These are phyloP conservation scores for Dactylellina drechsleri DNA, from an alignment of 2,329 filamentous ascomycete species.

Conservation along the genomic window DNA sequence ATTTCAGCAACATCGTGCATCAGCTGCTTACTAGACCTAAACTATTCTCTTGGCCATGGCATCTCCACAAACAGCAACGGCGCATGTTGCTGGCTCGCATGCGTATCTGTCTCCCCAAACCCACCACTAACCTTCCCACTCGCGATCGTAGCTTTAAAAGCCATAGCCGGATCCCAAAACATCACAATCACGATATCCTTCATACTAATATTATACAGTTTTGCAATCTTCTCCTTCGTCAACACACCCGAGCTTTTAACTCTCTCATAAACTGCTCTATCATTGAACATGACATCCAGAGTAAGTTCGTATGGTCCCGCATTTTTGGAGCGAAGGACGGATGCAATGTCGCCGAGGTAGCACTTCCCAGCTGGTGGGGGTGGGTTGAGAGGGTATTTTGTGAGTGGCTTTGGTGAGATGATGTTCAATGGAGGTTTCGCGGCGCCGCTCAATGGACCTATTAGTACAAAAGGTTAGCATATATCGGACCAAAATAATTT, in stretches of 20 bases:
- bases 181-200: constrained; percentile 60
- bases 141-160: constrained; percentile 65
- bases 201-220: constrained; percentile 58
- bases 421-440: constrained; percentile 4
- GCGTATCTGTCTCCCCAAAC: constrained; percentile 61
- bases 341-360: constrained; percentile 61
- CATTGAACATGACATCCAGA: constrained; percentile 66
- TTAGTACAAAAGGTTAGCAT: neutral
- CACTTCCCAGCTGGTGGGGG: constrained; percentile 34
- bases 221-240: constrained; percentile 57
- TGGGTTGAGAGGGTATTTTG: constrained; percentile 37
- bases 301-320: constrained; percentile 67
- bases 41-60: constrained; percentile 41
- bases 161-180: constrained; percentile 65
- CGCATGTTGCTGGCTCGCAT: constrained; percentile 63
- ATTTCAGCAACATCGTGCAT: too few species aligned
- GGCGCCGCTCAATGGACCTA: constrained; percentile 14
- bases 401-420: constrained; percentile 13
- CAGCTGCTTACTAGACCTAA: neutral
- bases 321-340: constrained; percentile 66
- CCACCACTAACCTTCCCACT: constrained; percentile 60
- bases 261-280: constrained; percentile 59
- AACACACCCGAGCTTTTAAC: constrained; percentile 62
- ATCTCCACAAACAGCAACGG: constrained; percentile 59
- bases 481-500: neutral